Evolutionary conservation across 2,329 filamentous ascomycete species (phyloP), one percentile per base, ranked within the genome.

Genomic region (Colletotrichum magnum): DNA sequence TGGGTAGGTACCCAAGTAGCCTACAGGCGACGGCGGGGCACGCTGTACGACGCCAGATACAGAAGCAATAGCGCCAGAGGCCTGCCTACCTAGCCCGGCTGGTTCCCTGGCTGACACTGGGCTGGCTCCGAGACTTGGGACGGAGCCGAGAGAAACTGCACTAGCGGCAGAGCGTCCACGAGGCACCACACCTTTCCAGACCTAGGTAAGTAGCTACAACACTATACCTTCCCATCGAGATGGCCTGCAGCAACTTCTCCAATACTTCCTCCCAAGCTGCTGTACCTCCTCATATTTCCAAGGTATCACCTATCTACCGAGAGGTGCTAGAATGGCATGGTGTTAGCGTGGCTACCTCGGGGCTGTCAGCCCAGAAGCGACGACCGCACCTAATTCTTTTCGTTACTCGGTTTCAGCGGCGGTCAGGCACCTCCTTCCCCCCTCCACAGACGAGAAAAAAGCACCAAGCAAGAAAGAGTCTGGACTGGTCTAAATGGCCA

Each of bases 341-440:
- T 13, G 47, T 51, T 32, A 28, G 47, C 6, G 6, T 6, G 26
- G 26, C 5, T 39, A 21, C 26, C 57, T n/a, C 15, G n/a, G 28
- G n/a, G 45, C 18, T 12, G 9, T n/a, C 45, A 56, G 21, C 54
- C 41, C 15, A n/a, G 13, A 41, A 48, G 45, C 10, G 18, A 28
- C 51, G 43, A 21, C 41, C 41, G 32, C 15, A 45, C 7, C 7
- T 6, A 36, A 36, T 53, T 56, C 39, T 36, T 36, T 43, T 58
- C 21, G 32, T 36, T 10, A 26, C 16, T 58, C 32, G 16, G 61
- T 58, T 58, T 64, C 53, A 58, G 61, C 53, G 52, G 53, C 61
- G 53, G 45, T 58, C 53, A 64, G 50, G 45, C 45, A 43, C 53
- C 26, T 18, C 52, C 39, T 28, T 7, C 26, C 39, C 18, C 18